A percentile compares a stretch with the other conserved stretches of the same genome.
phyloP scores from a whole-genome alignment of 192 early-diverging fungal species.

The Coemansia sp. region DNA sequence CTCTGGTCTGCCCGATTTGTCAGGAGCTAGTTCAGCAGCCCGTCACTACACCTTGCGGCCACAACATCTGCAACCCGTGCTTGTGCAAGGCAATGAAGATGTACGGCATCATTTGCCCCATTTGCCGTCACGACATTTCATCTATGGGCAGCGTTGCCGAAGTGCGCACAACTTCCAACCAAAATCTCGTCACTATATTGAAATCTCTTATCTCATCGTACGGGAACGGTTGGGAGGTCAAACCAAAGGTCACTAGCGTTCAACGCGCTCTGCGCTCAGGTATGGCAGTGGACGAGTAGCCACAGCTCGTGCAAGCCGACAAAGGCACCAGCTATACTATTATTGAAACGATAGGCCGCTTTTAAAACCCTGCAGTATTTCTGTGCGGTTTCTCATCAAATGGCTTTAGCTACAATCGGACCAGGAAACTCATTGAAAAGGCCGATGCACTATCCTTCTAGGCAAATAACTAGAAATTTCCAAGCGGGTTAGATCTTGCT shows the following conservation, averaged over 20 bases:
- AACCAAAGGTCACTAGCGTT: neutral
- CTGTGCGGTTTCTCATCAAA: no score
- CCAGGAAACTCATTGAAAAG: no score
- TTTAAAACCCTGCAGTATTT: no score
- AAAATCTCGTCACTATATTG: slow-evolving; percentile 27
- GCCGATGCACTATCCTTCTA: no score
- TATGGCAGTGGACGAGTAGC: neutral
- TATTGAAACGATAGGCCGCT: no score
- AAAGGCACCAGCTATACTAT: no score
- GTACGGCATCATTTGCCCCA: slow-evolving; percentile 32
- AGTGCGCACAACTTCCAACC: slow-evolving; percentile 19
- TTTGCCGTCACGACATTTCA: slow-evolving; percentile 29
- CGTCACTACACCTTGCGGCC: slow-evolving; percentile 36
- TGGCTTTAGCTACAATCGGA: no score
- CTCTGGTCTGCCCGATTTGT: slow-evolving; percentile 41
- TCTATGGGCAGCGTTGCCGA: slow-evolving; percentile 14
- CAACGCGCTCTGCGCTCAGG: slow-evolving; percentile 21
- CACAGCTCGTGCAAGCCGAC: no score
- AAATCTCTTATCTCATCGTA: slow-evolving; percentile 39
- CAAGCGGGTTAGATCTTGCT: no score
- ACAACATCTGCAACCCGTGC: slow-evolving; percentile 41
- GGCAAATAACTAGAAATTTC: no score
- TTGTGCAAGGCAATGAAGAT: slow-evolving; percentile 24
- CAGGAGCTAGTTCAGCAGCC: slow-evolving; percentile 42
- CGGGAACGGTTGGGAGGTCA: slow-evolving; percentile 15